Conservation (phyloP, 2,329 filamentous ascomycete species). For the Raffaelea albimanens region DNA sequence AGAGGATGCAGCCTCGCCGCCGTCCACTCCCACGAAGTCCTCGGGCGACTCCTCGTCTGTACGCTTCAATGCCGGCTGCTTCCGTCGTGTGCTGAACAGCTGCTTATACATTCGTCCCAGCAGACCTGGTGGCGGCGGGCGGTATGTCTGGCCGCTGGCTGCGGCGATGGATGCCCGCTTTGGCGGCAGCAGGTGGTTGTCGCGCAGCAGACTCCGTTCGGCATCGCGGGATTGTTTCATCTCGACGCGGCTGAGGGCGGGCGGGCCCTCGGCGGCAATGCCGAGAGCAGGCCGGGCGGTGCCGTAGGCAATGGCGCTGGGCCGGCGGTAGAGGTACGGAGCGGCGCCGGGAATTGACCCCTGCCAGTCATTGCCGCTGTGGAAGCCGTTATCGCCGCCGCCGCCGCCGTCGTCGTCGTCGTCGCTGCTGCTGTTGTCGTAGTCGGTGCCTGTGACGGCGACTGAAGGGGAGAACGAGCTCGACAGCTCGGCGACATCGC, state of each 20-base stretch:
- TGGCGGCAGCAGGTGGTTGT: constrained; percentile 56
- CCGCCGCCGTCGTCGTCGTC: neutral
- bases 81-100: constrained; percentile 42
- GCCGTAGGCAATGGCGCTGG: constrained; percentile 66
- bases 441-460: no score
- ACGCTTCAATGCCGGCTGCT: neutral
- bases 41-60: constrained; percentile 48
- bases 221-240: constrained; percentile 46
- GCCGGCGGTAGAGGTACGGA: constrained; percentile 60
- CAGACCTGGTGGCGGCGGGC: constrained; percentile 19
- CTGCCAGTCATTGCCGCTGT: constrained; percentile 26
- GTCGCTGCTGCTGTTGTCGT: neutral
- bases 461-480: constrained; percentile 21
- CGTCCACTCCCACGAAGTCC: constrained; percentile 54
- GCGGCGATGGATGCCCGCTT: constrained; percentile 34
- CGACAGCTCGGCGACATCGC: constrained; percentile 56
- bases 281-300: constrained; percentile 62
- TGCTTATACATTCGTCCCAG: constrained; percentile 28
- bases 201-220: constrained; percentile 51
- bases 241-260: constrained; percentile 44
- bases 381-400: constrained; percentile 16
- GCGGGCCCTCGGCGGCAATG: constrained; percentile 37
- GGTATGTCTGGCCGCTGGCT: constrained; percentile 1
- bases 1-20: constrained; percentile 34
- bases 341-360: constrained; percentile 24